Evolutionary conservation across 768 basidiomycete species (phyloP), one percentile per base, ranked within the genome.

Genomic region (Hypholoma sublateritium): DNA sequence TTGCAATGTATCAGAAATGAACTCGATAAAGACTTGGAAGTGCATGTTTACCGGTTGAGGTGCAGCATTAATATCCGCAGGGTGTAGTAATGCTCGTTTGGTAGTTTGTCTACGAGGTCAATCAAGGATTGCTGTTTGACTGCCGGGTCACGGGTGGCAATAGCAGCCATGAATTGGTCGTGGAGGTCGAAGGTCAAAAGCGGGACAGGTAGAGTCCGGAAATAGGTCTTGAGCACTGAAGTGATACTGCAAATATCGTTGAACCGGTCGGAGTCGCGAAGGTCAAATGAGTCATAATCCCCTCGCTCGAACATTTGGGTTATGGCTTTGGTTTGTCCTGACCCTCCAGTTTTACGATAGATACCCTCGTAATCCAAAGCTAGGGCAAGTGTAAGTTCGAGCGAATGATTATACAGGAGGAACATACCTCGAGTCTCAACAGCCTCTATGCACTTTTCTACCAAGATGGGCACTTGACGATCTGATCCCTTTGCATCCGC

Each of bases 201-300:
- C 5, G 97, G 97, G 50, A 89, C 82, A 14, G 96, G 95, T 36
- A 99, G 76, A n/a, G 87, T 80, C 25, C 97, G 86, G 82, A 99
- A 92, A 74, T 98, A 98, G 35, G 88, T 91, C 77, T 99, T 98
- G 67, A 99, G 80, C 25, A 98, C 95, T 22, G 94, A 96, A 1
- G 97, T 99, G 58, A 98, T 86, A 58, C 93, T 94, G 70, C 91
- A 94, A 58, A 99, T 93, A 70, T 99, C 97, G 77, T 96, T 98
- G 80, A 98, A 99, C 22, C 87, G 81, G 64, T 96, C 91, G 4
- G 80, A 74, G 69, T 99, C 94, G 45, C 80, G 78, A 35, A 98
- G 82, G 67, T 98, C 94, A 69, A 99, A 98, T 0, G 92, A 77
- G 14, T 78, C 69, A 70, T 97, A 96, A 69, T 96, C 89, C 53